A percentile compares a stretch with the other conserved stretches of the same genome.
phyloP scores from a whole-genome alignment of 2,329 filamentous ascomycete genomes.

The Talaromyces sp. region DNA sequence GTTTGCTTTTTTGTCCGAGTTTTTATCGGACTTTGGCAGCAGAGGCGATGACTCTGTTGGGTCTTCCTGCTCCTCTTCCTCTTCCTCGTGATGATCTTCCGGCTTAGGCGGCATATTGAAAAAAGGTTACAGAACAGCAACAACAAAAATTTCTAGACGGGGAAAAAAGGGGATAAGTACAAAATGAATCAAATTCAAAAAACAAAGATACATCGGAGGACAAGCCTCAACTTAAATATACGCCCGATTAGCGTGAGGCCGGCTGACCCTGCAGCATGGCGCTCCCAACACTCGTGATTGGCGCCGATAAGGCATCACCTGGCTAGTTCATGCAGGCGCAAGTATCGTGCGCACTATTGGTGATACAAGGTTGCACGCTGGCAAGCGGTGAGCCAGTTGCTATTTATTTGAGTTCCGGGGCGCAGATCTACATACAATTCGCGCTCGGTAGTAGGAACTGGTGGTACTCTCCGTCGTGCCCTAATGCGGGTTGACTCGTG shows the following conservation, averaged over 20 bases:
- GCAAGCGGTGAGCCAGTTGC: not conserved
- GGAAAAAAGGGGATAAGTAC: not conserved
- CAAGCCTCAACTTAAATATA: not conserved
- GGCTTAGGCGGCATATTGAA: not conserved
- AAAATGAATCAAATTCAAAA: not conserved
- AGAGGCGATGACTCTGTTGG: slow-evolving; percentile 10
- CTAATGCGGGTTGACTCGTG: not conserved
- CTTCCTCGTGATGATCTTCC: not conserved
- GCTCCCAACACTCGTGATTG: not conserved
- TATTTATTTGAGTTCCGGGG: not conserved
- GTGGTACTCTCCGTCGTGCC: not conserved
- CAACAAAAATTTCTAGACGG: not conserved
- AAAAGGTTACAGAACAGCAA: not conserved
- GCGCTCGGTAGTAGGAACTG: not conserved
- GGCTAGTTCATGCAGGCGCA: not conserved
- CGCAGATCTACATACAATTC: not conserved
- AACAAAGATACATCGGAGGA: not conserved
- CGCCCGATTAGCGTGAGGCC: not conserved
- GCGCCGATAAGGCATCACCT: not conserved
- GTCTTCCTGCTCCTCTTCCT: not conserved
- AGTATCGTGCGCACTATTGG: not conserved
- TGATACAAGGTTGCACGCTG: not conserved
- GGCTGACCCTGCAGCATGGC: not conserved
- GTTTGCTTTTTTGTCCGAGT: not conserved
- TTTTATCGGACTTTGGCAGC: not conserved